Evolutionary conservation across 345 rosid genomes (phyloP), one percentile per base, ranked within the genome.

Genomic region (Cochlearia excelsa): DNA sequence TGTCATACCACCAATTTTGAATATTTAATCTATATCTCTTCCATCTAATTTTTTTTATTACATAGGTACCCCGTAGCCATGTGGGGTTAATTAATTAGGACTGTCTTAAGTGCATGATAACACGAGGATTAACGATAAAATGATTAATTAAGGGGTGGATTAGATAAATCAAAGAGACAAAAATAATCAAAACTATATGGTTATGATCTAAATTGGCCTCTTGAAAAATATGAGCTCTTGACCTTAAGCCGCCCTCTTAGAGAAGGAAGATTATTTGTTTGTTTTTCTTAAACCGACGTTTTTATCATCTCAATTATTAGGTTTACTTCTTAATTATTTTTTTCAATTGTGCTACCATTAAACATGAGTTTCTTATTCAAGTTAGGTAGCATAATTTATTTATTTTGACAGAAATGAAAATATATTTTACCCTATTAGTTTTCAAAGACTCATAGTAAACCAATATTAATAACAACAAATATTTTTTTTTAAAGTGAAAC

Each of bases 241-340:
- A 65, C 57, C 64, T 70, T 64, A 27, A 71, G 75, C 70, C 66
- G 51, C 39, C 75, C 75, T 65, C 65, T 46, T 29, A 37, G 49
- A 63, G 54, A 56, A 55, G 30, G 26, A 58, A 35, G 43, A 37
- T 63, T 28, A 50, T 34, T 23, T 69, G 23, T 16, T 48, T 28
- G 33, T 29, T 40, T 26, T 30, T 45, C 48, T 50, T 7, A 9
- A 51, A 64, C 51, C 56, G 70, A 65, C 61, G 51, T 51, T 59
- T 59, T 53, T 65, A 46, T 71, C 75, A 58, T 27, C 57, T 53
- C 75, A 46, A 71, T 65, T 52, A 58, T 65, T 65, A 40, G 54
- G 39, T 59, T 53, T 53, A 71, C 39, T 46, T 57, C 55, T 28
- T 69, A 48, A 44, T 3, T 51, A 57, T 3, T 16, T 16, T 16